phyloP scores from a whole-genome alignment of 345 rosid species.

The Brassica rapa region DNA sequence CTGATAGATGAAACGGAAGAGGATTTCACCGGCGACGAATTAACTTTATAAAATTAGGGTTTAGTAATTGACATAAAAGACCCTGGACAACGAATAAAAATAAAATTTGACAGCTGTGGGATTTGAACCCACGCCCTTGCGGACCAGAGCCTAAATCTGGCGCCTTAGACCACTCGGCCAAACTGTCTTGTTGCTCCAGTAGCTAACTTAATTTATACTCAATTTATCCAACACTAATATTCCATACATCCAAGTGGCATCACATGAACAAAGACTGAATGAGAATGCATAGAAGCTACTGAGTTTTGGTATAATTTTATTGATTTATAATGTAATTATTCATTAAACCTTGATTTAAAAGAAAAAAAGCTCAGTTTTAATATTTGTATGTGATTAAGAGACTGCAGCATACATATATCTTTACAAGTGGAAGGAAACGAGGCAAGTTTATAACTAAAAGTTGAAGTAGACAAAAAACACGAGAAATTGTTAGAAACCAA shows the following conservation, averaged over 20 bases:
- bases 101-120: slow-evolving; percentile 76
- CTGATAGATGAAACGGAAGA: not conserved
- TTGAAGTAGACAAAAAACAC: slow-evolving; percentile 24
- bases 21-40: not conserved
- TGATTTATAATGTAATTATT: not conserved
- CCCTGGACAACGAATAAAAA: not conserved
- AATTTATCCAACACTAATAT: too few species aligned
- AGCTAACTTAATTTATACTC: too few species aligned
- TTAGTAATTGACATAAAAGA: slow-evolving; percentile 25
- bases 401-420: slow-evolving; percentile 16
- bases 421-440: slow-evolving; percentile 38
- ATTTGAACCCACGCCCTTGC: slow-evolving; percentile 99
- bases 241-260: not conserved
- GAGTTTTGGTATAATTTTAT: not conserved
- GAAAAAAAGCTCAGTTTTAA: not conserved
- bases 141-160: slow-evolving; percentile 99
- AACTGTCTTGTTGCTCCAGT: slow-evolving; percentile 52
- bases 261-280: not conserved
- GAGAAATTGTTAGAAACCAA: not conserved
- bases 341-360: not conserved
- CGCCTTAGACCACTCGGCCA: slow-evolving; percentile 99
- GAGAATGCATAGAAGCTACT: not conserved
- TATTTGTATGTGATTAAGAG: slow-evolving; percentile 1
- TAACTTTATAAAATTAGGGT: slow-evolving; percentile 20
- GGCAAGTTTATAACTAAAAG: slow-evolving; percentile 11